phyloP scores from a whole-genome alignment of 257 asterid species.

The Penstemon barbatus region DNA sequence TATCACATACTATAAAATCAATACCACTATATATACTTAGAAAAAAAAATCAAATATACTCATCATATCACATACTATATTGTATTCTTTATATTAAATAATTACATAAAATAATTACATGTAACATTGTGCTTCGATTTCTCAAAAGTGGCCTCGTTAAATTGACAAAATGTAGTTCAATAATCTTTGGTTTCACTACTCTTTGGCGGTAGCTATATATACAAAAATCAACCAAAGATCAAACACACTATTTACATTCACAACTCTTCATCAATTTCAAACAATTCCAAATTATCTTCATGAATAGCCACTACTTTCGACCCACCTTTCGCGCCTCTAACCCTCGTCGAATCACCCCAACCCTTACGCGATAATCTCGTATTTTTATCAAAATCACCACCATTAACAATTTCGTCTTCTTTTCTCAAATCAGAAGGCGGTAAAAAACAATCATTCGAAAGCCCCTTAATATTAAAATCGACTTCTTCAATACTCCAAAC shows the following conservation, averaged over 20 bases:
- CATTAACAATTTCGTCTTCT: conserved; percentile 37
- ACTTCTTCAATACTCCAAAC: conserved; percentile 45
- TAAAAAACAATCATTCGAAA: conserved; percentile 34
- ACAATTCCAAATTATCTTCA: conserved; percentile 34
- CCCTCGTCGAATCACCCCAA: conserved; percentile 29
- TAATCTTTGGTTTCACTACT: not conserved
- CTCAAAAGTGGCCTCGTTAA: not conserved
- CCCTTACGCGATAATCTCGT: conserved; percentile 27
- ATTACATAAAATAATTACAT: too few species aligned
- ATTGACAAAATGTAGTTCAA: not conserved
- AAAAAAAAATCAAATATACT: too few species aligned
- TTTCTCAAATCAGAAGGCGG: conserved; percentile 37
- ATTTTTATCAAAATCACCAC: not conserved
- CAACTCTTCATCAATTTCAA: conserved; percentile 31
- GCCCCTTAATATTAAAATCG: conserved; percentile 44
- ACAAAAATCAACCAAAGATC: conserved; percentile 32
- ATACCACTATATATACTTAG: too few species aligned
- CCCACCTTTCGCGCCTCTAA: conserved; percentile 28
- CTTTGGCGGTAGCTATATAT: conserved; percentile 21
- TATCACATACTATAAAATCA: too few species aligned
- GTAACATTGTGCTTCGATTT: too few species aligned
- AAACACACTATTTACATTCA: conserved; percentile 19
- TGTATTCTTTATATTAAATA: too few species aligned
- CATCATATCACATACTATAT: too few species aligned
- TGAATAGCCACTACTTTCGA: conserved; percentile 53